Base-by-base conservation (phyloP, 768 basidiomycete species). In the Gyrodon lividus region DNA sequence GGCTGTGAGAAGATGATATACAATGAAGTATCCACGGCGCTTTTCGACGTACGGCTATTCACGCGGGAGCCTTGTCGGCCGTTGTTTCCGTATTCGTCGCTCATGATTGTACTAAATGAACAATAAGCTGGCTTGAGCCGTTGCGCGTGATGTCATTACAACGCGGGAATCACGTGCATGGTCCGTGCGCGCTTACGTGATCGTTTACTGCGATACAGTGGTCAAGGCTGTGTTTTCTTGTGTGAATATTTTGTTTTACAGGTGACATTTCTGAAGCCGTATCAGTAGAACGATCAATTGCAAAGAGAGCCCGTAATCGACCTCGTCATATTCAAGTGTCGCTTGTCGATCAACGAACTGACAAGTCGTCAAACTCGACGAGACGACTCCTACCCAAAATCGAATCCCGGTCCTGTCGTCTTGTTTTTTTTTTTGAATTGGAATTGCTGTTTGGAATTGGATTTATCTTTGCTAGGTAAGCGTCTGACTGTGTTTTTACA, bases 131-230 rank as follows among this genome's bases (percentile, higher is more conserved):
- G 37, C n/a, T 38, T 19, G 24, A 4, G 24, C 24, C n/a, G n/a
- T 28, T 42, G 49, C 53, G 52, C 12, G 19, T 49, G 48, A 48
- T 39, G 38, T 38, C 31, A 44, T 43, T 28, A 28, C 23, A 8
- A 38, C 44, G 41, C 51, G 48, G 39, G 31, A 17, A 20, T 60
- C 65, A 66, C 61, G 60, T 66, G 65, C 0, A 0, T 65, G 65
- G 65, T 61, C 65, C 55, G 65, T 67, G 65, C 65, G 52, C 46
- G 40, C 5, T 48, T 33, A 59, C 55, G 49, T 46, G 37, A 43
- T 55, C 51, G 63, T 59, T 63, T 55, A 64, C 34, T 38, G 46
- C 31, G 31, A 31, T 30, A 42, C 20, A 31, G 26, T 19, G n/a
- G 4, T 28, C n/a, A 26, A 41, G 26, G 30, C 30, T 23, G 48